phyloP scores from a whole-genome alignment of 495 filamentous ascomycete species.

The Pyrenula massariospora region DNA sequence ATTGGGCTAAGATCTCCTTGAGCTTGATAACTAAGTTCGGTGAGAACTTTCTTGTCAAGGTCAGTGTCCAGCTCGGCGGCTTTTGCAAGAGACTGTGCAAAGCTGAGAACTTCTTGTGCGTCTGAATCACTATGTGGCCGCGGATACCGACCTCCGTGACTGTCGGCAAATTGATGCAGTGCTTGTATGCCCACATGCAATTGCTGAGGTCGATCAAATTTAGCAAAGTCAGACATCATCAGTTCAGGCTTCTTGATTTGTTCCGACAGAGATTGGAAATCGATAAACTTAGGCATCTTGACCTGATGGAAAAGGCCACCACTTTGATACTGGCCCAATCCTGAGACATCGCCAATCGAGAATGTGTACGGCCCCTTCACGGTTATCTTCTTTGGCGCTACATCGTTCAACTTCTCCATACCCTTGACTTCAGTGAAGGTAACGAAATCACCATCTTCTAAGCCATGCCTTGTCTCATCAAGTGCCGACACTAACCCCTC shows the following conservation, averaged over 20 bases:
- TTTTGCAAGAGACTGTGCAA: constrained; percentile 56
- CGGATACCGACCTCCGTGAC: constrained; percentile 58
- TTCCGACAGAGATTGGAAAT: constrained; percentile 68
- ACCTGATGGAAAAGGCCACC: constrained; percentile 89
- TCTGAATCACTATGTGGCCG: constrained; percentile 74
- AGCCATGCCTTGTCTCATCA: constrained; percentile 89
- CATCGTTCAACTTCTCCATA: constrained; percentile 79
- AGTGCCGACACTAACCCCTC: constrained; percentile 87
- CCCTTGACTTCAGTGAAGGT: constrained; percentile 89
- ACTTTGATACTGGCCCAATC: constrained; percentile 69
- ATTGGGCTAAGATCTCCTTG: constrained; percentile 81
- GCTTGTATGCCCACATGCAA: constrained; percentile 91
- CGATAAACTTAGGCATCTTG: constrained; percentile 91
- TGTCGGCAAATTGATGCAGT: constrained; percentile 68
- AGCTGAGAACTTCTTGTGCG: constrained; percentile 61
- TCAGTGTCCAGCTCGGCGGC: constrained; percentile 61
- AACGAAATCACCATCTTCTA: constrained; percentile 94
- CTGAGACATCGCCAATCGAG: constrained; percentile 86
- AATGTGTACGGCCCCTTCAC: constrained; percentile 97
- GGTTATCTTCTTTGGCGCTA: constrained; percentile 74
- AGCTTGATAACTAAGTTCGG: constrained; percentile 93
- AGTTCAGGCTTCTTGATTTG: constrained; percentile 80
- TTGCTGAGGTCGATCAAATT: constrained; percentile 87
- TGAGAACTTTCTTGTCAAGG: constrained; percentile 83
- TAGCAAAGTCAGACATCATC: constrained; percentile 89